Base-by-base conservation (phyloP, 2,329 filamentous ascomycete genomes). In the Scedosporium aurantiacum region DNA sequence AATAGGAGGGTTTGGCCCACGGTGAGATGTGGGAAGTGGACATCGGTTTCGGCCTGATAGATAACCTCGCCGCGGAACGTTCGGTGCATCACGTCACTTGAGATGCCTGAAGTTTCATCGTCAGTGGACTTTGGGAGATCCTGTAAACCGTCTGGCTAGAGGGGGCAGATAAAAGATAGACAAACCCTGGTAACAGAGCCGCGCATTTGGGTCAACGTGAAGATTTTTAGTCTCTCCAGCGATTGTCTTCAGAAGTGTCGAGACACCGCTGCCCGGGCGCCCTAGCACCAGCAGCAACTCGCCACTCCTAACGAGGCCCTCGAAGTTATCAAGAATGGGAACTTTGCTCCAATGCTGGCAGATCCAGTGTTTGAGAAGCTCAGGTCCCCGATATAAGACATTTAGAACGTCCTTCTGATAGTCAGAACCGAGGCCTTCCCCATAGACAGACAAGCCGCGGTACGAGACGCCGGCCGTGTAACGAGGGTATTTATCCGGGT, bases 1-100 rank as follows among this genome's bases (percentile, higher is more conserved):
- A 89, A 89, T 4, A 77, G 74, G 0, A 89, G 70, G 0, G 86
- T 89, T 63, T 86, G 77, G 5, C 82, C 80, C 10, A 89, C 86
- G 0, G 82, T 86, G 28, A 89, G 71, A 10, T 83, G 82, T 1
- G 86, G 81, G 62, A 87, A 87, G 68, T 88, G 85, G 0, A 84
- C 73, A 67, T 88, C 85, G 56, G 70, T 69, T 68, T 89, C 86
- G 1, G 85, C 82, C 62, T 87, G 86, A 69, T 88, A 88, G 10
- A 87, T 74, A 2, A 85, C 76, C 67, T 80, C 81, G 60, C 79
- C 79, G 2, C 81, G 73, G 63, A 80, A 83, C 10, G 76, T 67
- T 2, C 72, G 70, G 21, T 73, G 70, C 65, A 79, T 78, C 3
- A 69, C 69, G 23, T 71, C 68, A 2, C 64, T 61, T 5, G 68